Evolutionary conservation across 805 yeast species (phyloP).

Genomic region (Pichia paraexigua): DNA sequence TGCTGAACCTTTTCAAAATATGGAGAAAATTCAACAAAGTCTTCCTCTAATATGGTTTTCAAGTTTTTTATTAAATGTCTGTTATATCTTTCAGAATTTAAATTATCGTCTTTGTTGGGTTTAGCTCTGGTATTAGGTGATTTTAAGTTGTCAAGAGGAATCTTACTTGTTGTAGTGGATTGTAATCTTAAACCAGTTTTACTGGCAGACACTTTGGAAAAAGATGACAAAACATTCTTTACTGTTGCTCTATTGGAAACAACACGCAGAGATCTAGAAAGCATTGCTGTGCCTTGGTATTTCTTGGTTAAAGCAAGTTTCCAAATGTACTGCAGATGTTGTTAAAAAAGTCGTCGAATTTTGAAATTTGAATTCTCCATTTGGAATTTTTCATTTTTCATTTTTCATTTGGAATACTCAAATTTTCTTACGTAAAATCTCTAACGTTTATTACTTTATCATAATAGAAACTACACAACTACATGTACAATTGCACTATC

Average conservation of each 20-base stretch:
- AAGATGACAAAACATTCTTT: not conserved
- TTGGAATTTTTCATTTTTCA: not conserved
- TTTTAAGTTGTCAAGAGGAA: not conserved
- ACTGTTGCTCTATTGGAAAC: not conserved
- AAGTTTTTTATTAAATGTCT: not conserved
- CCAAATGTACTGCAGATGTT: not conserved
- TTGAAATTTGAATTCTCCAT: not conserved
- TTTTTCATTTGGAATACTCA: not conserved
- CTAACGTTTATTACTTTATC: not conserved
- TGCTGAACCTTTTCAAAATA: conserved; percentile 10
- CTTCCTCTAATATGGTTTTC: not conserved
- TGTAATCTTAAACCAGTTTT: not conserved
- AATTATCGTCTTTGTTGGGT: not conserved
- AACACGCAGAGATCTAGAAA: conserved; percentile 1
- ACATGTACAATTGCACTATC: not conserved
- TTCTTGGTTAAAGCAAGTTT: not conserved
- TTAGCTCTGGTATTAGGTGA: not conserved
- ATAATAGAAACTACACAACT: not conserved
- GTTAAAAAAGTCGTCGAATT: not conserved
- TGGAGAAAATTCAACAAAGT: conserved; percentile 11
- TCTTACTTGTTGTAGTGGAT: not conserved
- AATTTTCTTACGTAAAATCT: not conserved
- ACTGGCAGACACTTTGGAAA: not conserved
- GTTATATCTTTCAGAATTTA: not conserved
- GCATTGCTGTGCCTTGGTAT: not conserved